Evolutionary conservation across 441 rosid species (phyloP), one percentile per base, ranked within the genome.

Genomic region (Gossypium schwendimanii): DNA sequence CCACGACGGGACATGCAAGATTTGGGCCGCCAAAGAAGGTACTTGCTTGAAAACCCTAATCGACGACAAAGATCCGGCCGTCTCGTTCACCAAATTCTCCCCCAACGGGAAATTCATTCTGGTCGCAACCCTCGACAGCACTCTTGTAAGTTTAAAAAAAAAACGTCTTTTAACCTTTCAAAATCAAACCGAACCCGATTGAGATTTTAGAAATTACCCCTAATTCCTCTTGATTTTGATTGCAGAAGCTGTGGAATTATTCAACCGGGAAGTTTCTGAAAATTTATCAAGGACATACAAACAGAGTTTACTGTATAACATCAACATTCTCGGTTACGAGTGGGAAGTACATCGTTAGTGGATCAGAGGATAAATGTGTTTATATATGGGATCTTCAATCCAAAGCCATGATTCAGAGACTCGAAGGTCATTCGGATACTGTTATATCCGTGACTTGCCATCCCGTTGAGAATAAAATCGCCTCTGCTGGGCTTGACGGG

Each of bases 381-480:
- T 94, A 91, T 80, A 49, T 94, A 18, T 94, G 99, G 99, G 94
- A 94, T 86, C 87, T 92, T 52, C 99, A 94, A 76, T 86, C 77
- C 72, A 92, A 85, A 80, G 90, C 87, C 23, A 78, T 89, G 89
- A 44, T 92, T 62, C 97, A 92, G 87, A 94, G 78, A 76, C 87
- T 94, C 7, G 92, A 88, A 82, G 97, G 97, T 60, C 99, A 94
- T 70, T 65, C 81, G 4, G 99, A 94, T 61, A 82, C 92, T 3
- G 97, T 86, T 15, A 82, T 94, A 74, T 94, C 97, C 3, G 98
- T 92, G 23, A 81, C 77, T 45, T 94, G 98, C 63, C 97, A 94
- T 75, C 97, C 97, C 0, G 33, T 49, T 26, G 87, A 88, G 79
- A 89, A 91, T 74, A 88, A 55, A 71, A 90, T 94, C 61, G 97